Evolutionary conservation across 1,284 basidiomycete genomes (phyloP), one percentile per base, ranked within the genome.

Genomic region (Pascua guehoae): DNA sequence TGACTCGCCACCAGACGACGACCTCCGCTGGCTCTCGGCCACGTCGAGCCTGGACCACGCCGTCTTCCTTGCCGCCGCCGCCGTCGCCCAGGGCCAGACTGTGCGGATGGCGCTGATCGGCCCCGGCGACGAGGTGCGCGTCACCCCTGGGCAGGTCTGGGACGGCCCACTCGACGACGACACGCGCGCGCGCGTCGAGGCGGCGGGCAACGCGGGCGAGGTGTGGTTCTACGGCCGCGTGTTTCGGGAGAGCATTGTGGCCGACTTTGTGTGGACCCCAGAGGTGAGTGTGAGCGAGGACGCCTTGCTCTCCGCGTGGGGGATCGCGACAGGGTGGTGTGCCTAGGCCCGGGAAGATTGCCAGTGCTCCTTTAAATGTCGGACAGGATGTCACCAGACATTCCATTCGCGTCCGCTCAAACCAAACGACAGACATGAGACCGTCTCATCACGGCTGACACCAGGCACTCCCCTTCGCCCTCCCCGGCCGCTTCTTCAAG

Each of bases 21-120:
- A 32, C 24, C 24, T 32, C 24, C 24, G 65, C 2, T 73, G 71
- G 69, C 67, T 73, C 17, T 64, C 61, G 10, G 57, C 58, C 2
- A 60, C 61, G 2, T 12, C 41, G 2, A 49, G 50, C 42, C 56
- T 70, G 15, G 47, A 58, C 17, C 69, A 65, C 64, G 54, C 50
- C 1, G 56, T 71, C n/a, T 70, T 66, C 63, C 61, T 66, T 17
- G 58, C 67, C 1, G 64, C 64, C 12, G 58, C 63, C 12, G 43
- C 47, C 8, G 44, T 57, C 7, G 37, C 18, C 10, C 17, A 14
- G 3, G 43, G 42, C 8, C 49, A 39, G 3, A 16, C 41, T 8
- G 56, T 57, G 12, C 43, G 42, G 38, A 38, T 50, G 39, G 49
- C 56, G 4, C 43, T 57, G 32, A 57, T 57, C 44, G 17, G 14